Base-by-base conservation (phyloP, 2,329 filamentous ascomycete species). In the Bipolaris bicolor region DNA sequence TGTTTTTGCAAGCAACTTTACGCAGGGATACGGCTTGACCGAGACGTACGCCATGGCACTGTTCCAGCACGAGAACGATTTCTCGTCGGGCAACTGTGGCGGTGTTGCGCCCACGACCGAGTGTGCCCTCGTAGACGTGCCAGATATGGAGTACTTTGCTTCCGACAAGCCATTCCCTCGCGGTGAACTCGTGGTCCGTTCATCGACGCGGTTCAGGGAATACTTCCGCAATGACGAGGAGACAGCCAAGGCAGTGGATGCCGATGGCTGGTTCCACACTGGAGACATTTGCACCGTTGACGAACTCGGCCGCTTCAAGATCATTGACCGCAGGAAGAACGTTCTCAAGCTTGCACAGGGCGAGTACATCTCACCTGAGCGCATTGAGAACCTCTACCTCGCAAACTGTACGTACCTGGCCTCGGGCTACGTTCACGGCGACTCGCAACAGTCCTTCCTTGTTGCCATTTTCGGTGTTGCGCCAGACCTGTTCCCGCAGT, bases 281-380 rank as follows among this genome's bases (percentile, higher is more conserved):
- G 95, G 95, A 53, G 95, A 99, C 70, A 94, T 99, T 64, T 91
- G 88, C 71, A 86, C 88, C 63, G 83, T 99, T 22, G 95, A 99
- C 77, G 87, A 88, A 65, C 78, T 90, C 72, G 95, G 95, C 61
- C 91, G 93, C 59, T 89, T 98, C 82, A 88, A 86, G 78, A 96
- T 99, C 77, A 89, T 99, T 69, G 95, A 99, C 78, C 92, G 95
- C 69, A 89, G 92, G 80, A 99, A 99, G 89, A 98, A 98, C 79
- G 91, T 99, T n/a, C 87, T 99, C 74, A 99, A 99, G 84, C 86
- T 99, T 54, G 89, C 94, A 0, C 95, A 99, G 78, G 95, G 95
- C 76, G 95, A 99, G 80, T 99, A 99, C 79, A 92, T 99, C 70
- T 97, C 93, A 1, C 95, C 95, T 13, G 95, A 99, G 80, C 91